Base-by-base conservation (phyloP, 352 stramenopile species). In the Phytophthora rubi region DNA sequence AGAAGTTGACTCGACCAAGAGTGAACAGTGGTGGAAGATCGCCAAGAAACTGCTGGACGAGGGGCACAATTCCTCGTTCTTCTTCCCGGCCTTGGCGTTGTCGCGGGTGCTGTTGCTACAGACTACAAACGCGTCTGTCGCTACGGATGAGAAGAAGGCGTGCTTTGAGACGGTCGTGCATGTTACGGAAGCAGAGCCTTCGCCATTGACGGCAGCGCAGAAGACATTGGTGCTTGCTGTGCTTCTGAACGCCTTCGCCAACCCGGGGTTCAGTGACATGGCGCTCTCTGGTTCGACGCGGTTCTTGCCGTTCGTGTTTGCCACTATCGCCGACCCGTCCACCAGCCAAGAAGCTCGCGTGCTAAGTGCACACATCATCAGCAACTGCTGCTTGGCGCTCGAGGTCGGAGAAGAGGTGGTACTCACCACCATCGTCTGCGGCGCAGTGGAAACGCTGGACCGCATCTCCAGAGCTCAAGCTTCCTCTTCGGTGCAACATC, bases 291-390 rank as follows among this genome's bases (percentile, higher is more conserved):
- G 76, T 0, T 81, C 83, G 2, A 66, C 81, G 3, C 75, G 75
- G 15, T 89, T 91, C 56, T 62, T 95, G 13, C 82, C 87, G 23
- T 91, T 93, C 55, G 82, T 90, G 37, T 95, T 93, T 65, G 60
- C 70, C 2, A 69, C 72, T 12, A 85, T 93, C 55, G 73, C 79
- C 2, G 77, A 83, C 39, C 37, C 52, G 16, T 77, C 80, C 21
- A 61, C 68, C 0, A 70, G 72, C 23, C 61, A 81, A 42, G 75
- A 91, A 32, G 58, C 81, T 57, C 77, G 84, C 23, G 70, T 90
- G 23, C 60, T 95, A 16, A 82, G 83, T 23, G 80, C 83, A 32
- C 79, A 79, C 48, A 67, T 93, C 26, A 79, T 95, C 35, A 80
- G 82, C 71, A 95, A 95, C 61, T 91, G 85, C 70, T 92, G 80